Percentiles rank a stretch among this genome's conserved stretches.
Conservation (phyloP, 2,329 filamentous ascomycete species). For the Penicillium expansum region DNA sequence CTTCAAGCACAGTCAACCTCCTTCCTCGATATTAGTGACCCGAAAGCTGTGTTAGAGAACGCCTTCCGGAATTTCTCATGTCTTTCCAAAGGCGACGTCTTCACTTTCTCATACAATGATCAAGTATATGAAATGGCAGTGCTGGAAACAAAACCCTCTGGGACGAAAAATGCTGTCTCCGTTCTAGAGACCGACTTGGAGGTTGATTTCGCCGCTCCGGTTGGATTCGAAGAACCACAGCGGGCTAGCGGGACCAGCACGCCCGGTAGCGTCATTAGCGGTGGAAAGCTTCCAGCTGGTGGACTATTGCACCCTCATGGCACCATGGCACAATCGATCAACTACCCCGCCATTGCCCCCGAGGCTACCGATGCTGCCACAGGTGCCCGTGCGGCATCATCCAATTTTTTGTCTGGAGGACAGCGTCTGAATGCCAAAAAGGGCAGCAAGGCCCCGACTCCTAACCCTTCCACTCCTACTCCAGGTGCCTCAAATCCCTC, state of each 20-base stretch:
- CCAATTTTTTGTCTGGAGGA: slow-evolving; percentile 76
- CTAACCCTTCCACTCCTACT: slow-evolving; percentile 71
- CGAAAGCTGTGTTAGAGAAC: slow-evolving; percentile 94
- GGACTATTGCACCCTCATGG: slow-evolving; percentile 79
- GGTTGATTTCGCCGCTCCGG: slow-evolving; percentile 90
- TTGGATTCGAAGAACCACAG: slow-evolving; percentile 90
- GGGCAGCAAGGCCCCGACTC: slow-evolving; percentile 69
- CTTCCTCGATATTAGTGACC: slow-evolving; percentile 96
- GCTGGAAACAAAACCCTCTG: slow-evolving; percentile 85
- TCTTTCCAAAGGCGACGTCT: slow-evolving; percentile 87
- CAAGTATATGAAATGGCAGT: slow-evolving; percentile 90
- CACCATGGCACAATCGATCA: slow-evolving; percentile 97
- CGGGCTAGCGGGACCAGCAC: slow-evolving; percentile 80
- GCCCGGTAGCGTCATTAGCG: slow-evolving; percentile 65
- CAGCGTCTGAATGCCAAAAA: slow-evolving; percentile 84
- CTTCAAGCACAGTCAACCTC: slow-evolving; percentile 88
- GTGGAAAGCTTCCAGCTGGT: slow-evolving; percentile 62
- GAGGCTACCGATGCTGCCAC: slow-evolving; percentile 64
- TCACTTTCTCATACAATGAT: slow-evolving; percentile 96
- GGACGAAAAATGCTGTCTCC: slow-evolving; percentile 76
- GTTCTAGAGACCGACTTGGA: slow-evolving; percentile 96
- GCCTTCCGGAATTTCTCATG: slow-evolving; percentile 95
- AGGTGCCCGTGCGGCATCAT: slow-evolving; percentile 62
- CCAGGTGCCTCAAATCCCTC: slow-evolving; percentile 53
- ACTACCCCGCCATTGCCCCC: slow-evolving; percentile 87